A percentile compares a stretch with the other conserved stretches of the same genome.
Conservation (phyloP, 805 yeast species). For the Candida chilensis region DNA sequence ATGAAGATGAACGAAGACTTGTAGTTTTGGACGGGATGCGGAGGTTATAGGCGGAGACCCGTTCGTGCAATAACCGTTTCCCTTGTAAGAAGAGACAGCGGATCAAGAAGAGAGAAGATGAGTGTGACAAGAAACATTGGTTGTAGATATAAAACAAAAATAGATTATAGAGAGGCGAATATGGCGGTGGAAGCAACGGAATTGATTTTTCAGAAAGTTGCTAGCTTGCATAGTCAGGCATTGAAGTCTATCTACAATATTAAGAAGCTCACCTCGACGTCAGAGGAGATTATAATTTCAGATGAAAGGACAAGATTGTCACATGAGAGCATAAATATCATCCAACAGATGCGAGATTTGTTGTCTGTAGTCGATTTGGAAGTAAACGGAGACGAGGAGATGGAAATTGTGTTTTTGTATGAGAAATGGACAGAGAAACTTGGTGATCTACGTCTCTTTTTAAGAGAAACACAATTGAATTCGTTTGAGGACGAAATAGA, state of each 20-base stretch:
- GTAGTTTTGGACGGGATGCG: too few relatives aligned
- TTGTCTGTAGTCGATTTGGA: neutral
- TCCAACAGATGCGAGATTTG: neutral
- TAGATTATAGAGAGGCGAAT: neutral
- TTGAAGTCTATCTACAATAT: too few relatives aligned
- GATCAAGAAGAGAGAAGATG: too few relatives aligned
- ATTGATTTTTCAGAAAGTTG: too few relatives aligned
- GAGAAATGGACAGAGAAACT: neutral
- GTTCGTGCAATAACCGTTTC: too few relatives aligned
- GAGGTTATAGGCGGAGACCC: too few relatives aligned
- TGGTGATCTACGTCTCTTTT: neutral
- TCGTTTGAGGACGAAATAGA: neutral
- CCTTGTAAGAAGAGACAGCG: too few relatives aligned
- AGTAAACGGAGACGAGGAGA: neutral
- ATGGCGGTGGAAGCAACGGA: neutral
- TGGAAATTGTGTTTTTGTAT: neutral
- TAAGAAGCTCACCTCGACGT: neutral
- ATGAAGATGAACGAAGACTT: too few relatives aligned
- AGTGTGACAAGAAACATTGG: neutral
- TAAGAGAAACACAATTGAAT: slow-evolving; percentile 1
- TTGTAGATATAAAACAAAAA: neutral
- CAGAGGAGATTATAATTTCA: neutral
- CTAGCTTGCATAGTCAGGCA: too few relatives aligned
- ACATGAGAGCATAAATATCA: neutral
- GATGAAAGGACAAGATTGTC: neutral